Evolutionary conservation across 1,284 basidiomycete genomes (phyloP).

Genomic region (Ustilago sp.): DNA sequence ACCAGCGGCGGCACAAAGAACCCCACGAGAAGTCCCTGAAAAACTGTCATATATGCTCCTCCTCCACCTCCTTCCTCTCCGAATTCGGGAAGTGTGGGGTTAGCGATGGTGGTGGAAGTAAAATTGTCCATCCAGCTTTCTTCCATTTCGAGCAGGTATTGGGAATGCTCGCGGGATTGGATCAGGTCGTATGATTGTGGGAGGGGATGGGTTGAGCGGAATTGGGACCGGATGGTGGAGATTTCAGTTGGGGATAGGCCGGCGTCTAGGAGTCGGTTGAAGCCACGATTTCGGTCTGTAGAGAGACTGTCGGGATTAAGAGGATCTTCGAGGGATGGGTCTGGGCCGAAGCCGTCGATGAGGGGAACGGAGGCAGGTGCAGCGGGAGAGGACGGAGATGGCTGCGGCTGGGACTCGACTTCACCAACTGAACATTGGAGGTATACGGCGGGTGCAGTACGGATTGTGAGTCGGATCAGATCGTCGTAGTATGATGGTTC

Average conservation of each 20-base stretch:
- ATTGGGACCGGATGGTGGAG: conserved; percentile 32
- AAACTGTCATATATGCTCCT: conserved; percentile 23
- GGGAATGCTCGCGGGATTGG: conserved; percentile 24
- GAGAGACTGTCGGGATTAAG: not conserved
- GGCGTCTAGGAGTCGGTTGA: conserved; percentile 41
- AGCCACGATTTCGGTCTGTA: conserved; percentile 28
- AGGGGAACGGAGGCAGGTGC: not conserved
- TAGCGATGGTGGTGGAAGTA: conserved; percentile 3
- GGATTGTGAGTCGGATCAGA: conserved; percentile 17
- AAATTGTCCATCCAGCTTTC: conserved; percentile 53
- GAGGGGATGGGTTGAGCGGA: conserved; percentile 34
- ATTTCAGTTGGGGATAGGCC: conserved; percentile 34
- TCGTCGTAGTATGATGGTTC: conserved; percentile 30
- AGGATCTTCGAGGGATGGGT: not conserved
- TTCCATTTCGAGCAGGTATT: conserved; percentile 45
- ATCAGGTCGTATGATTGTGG: conserved; percentile 27
- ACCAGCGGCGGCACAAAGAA: conserved; percentile 39
- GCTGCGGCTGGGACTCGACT: not conserved
- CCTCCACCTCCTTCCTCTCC: conserved; percentile 2
- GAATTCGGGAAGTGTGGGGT: not conserved
- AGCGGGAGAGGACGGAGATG: not conserved
- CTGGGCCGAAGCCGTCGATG: not conserved
- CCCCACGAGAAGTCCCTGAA: conserved; percentile 41
- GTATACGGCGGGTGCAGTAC: conserved; percentile 38
- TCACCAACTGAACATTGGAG: conserved; percentile 53